Base-by-base conservation (phyloP, 768 basidiomycete genomes). In the Leccinum truebloodii region DNA sequence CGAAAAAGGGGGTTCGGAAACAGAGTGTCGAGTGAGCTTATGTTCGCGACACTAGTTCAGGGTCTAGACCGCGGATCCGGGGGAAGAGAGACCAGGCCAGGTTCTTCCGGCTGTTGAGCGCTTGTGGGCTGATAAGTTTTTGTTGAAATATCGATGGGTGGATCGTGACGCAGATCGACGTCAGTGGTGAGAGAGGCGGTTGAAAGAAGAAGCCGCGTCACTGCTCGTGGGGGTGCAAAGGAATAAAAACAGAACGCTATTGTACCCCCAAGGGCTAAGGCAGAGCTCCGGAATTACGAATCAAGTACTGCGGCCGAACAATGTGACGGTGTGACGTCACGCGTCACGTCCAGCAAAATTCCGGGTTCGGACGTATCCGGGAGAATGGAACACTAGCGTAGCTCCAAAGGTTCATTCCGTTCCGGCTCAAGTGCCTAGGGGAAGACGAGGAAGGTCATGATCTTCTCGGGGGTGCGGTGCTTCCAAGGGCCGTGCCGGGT, bases 31-130 rank as follows among this genome's bases (percentile, higher is more conserved):
- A 41, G 39, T n/a, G 18, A 41, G 39, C 18, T 41, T 41, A n/a
- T 41, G 18, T 18, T n/a, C 9, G 18, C 3, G 18, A 41, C 39
- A n/a, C 9, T n/a, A 18, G 9, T n/a, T n/a, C 39, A 16, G 26
- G 44, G 50, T 63, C 54, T 58, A 52, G 48, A 53, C 37, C 14
- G 37, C 46, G 37, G 41, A 51, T n/a, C 18, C 18, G 39, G 39
- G 59, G 20, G 34, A 26, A 35, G 35, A 8, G 46, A 24, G 32
- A 4, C 39, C 18, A 41, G 18, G 9, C 39, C 9, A 41, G 9
- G 39, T 46, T n/a, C n/a, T 14, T 28, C 16, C 34, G 20, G 10
- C 18, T 8, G 18, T 35, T 56, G 26, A 39, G 41, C 30, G 12
- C 0, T 55, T 32, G 30, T 20, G 1, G 44, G 24, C 22, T 28